These are phyloP conservation scores for Coemansia nantahalensis DNA, from an alignment of 192 early-diverging fungal species.

Conservation along the genomic window DNA sequence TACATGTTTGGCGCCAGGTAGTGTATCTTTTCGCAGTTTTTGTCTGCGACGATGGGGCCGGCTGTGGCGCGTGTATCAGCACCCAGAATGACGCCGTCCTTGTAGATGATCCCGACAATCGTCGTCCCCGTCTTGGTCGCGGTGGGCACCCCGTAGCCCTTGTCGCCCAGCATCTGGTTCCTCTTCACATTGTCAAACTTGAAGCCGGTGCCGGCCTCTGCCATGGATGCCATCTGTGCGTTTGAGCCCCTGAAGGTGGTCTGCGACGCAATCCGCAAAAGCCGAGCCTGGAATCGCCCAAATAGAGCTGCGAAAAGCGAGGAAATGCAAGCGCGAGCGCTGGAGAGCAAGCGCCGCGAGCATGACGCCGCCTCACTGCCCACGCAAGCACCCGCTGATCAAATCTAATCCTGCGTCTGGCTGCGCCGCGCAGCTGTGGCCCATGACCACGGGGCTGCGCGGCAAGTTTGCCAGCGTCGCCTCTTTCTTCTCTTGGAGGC, in stretches of 20 bases:
- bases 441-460: no score
- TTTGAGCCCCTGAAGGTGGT: not conserved
- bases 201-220: slow-evolving; percentile 40
- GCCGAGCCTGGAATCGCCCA: no score
- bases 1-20: slow-evolving; percentile 97
- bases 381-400: no score
- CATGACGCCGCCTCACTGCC: no score
- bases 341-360: no score
- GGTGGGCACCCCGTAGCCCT: slow-evolving; percentile 76
- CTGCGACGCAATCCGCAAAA: no score
- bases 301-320: no score
- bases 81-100: slow-evolving; percentile 92
- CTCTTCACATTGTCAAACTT: slow-evolving; percentile 57
- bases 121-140: slow-evolving; percentile 96
- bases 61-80: slow-evolving; percentile 97
- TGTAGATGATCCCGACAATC: slow-evolving; percentile 91
- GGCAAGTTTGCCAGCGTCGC: no score
- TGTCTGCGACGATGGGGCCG: slow-evolving; percentile 95
- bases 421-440: no score
- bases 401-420: no score
- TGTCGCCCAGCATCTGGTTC: slow-evolving; percentile 72
- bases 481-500: no score
- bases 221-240: slow-evolving; percentile 19
- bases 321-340: no score
- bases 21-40: slow-evolving; percentile 99